Percentiles rank a stretch among this genome's conserved stretches.
phyloP scores from a whole-genome alignment of 2,329 filamentous ascomycete species.

The Microsporum ferrugineum region DNA sequence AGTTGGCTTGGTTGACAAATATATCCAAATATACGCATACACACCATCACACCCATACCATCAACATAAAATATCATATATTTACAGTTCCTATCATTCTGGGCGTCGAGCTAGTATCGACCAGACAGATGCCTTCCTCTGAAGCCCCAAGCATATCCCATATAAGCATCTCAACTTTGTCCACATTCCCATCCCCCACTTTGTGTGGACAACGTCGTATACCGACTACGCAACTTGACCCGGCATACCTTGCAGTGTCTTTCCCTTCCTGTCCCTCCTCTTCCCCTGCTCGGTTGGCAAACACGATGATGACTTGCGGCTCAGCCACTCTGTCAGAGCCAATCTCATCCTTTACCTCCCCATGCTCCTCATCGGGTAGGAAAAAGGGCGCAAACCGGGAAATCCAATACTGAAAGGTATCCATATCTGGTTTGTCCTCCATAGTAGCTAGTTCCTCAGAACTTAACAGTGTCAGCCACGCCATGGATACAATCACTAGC shows the following conservation, averaged over 20 bases:
- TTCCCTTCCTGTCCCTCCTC: constrained; percentile 29
- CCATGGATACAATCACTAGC: constrained; percentile 51
- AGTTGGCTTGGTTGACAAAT: neutral
- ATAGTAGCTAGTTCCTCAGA: constrained; percentile 38
- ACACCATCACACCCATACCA: neutral
- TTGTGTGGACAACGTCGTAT: constrained; percentile 14
- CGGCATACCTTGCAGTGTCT: constrained; percentile 36
- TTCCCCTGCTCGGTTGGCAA: constrained; percentile 37
- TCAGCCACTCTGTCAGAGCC: constrained; percentile 11
- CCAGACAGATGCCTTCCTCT: constrained; percentile 37
- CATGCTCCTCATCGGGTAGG: constrained; percentile 21
- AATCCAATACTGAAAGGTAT: constrained; percentile 54
- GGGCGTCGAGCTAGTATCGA: constrained; percentile 34
- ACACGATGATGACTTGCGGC: constrained; percentile 33
- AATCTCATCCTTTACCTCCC: constrained; percentile 20
- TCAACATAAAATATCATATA: neutral
- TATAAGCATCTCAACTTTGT: constrained; percentile 27
- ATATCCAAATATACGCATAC: neutral
- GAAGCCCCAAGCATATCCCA: constrained; percentile 37
- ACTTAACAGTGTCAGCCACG: constrained; percentile 46
- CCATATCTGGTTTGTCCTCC: constrained; percentile 41
- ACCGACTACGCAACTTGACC: constrained; percentile 37
- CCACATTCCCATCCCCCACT: constrained; percentile 9
- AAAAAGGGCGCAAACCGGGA: constrained; percentile 46
- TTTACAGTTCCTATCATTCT: constrained; percentile 21